Conservation (phyloP, 2,329 filamentous ascomycete genomes). For the Cladorrhinum sp. region DNA sequence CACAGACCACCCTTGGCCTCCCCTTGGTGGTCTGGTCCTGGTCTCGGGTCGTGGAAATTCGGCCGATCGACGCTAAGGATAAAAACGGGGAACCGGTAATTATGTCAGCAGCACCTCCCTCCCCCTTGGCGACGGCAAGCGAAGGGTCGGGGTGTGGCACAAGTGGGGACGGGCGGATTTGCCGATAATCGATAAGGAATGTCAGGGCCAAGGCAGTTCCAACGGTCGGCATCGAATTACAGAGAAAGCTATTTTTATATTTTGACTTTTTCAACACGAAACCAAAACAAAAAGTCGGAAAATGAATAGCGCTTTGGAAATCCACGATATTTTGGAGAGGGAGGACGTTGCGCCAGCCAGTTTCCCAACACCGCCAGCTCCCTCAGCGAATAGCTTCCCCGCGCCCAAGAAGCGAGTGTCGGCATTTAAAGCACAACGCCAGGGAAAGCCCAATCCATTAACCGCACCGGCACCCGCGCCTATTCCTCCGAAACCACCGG, state of each 20-base stretch:
- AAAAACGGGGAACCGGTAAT: not conserved
- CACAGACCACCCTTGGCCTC: not conserved
- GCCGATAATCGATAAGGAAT: not conserved
- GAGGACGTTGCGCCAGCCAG: slow-evolving; percentile 60
- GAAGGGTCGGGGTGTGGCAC: not conserved
- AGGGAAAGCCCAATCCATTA: slow-evolving; percentile 25
- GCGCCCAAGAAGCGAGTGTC: slow-evolving; percentile 79
- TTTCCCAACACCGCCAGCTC: slow-evolving; percentile 57
- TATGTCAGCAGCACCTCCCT: not conserved
- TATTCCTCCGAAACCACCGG: slow-evolving; percentile 21
- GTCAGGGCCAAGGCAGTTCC: not conserved
- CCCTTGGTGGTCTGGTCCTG: not conserved
- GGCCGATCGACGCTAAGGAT: not conserved
- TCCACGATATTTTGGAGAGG: slow-evolving; percentile 79
- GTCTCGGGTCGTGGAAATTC: not conserved
- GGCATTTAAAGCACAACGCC: slow-evolving; percentile 72
- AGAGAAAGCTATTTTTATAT: not conserved
- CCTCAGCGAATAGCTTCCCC: slow-evolving; percentile 72
- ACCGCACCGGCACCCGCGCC: slow-evolving; percentile 20
- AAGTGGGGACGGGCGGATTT: not conserved
- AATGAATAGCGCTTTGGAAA: slow-evolving; percentile 48
- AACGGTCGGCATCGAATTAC: not conserved
- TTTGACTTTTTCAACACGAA: not conserved
- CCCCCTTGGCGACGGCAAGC: no score
- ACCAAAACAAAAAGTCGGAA: slow-evolving; percentile 2